Base-by-base conservation (phyloP, 139 green algal genomes). In the Chlamydomonas incerta region DNA sequence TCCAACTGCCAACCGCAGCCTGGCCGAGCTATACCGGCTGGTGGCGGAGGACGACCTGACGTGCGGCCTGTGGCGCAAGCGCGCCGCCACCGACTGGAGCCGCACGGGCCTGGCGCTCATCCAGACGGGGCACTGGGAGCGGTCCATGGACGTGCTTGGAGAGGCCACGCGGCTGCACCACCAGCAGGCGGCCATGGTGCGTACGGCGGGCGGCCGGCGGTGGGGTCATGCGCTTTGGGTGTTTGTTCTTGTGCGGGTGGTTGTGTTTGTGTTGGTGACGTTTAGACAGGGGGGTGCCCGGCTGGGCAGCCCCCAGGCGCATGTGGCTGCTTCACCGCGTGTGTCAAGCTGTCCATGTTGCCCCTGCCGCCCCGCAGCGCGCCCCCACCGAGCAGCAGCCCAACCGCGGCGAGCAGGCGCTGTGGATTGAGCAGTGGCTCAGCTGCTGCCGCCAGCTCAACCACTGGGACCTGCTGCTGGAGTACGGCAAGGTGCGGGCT, bases 391-490 rank as follows among this genome's bases (percentile, higher is more conserved):
- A 83, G 34, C 41, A 50, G 41, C 86, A 91, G 79, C 82, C 88
- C 1, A 84, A 80, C 37, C 89, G 91, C 47, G 89, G 91, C 37
- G 91, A 94, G 89, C 69, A 82, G 37, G 86, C 83, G n/a, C 68
- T 94, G 80, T 95, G 92, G 92, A 62, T 94, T 21, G 90, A 94
- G 75, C 91, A 98, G 86, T 99, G 98, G 94, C 77, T 99, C 52
- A 34, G 79, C 6, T 96, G 91, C 85, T 92, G 90, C 50, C 88
- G 91, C 83, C 85, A 97, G 87, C 94, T 99, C 57, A 96, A 95
- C 86, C 96, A 99, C 87, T 99, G 98, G 98, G 96, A 99, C 46
- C 81, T 92, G 0, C 79, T 99, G 33, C 70, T 88, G 0, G 96
- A 99, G 83, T 99, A 98, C 65, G 94, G 77, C 62, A 83, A 83